These are phyloP conservation scores for Cunninghamia lanceolata DNA, from an alignment of 75 land plant species.

Conservation along the genomic window DNA sequence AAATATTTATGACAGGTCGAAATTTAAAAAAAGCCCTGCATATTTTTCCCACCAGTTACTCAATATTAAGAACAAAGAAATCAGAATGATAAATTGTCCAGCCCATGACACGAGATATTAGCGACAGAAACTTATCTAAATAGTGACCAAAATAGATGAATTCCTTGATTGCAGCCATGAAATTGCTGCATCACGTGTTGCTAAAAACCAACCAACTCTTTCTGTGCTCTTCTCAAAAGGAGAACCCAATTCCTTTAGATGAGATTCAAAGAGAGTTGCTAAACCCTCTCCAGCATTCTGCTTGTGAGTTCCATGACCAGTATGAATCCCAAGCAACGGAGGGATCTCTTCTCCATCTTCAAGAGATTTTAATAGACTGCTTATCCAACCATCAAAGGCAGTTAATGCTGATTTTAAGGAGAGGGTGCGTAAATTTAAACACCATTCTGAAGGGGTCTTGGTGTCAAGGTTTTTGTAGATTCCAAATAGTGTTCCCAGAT, in stretches of 20 bases:
- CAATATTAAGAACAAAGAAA: neutral
- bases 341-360: conserved; percentile 55
- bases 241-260: conserved; percentile 49
- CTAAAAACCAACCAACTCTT: conserved; percentile 63
- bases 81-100: neutral
- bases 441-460: conserved; percentile 56
- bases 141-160: neutral
- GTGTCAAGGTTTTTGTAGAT: conserved; percentile 71
- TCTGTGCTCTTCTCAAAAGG: conserved; percentile 69
- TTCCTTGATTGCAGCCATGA: conserved; percentile 43
- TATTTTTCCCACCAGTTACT: neutral
- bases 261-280: conserved; percentile 42
- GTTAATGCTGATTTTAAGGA: conserved; percentile 84
- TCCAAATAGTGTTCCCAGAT: conserved; percentile 49
- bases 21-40: neutral
- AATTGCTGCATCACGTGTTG: conserved; percentile 46
- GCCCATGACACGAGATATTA: neutral
- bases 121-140: neutral
- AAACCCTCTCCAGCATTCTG: conserved; percentile 42
- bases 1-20: neutral
- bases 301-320: conserved; percentile 68
- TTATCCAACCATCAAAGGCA: conserved; percentile 87
- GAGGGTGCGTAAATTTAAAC: conserved; percentile 64
- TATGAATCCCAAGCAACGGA: conserved; percentile 45
- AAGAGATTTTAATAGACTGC: conserved; percentile 34